Base-by-base conservation (phyloP, 1,139 yeast species). In the Hansenula anomala region DNA sequence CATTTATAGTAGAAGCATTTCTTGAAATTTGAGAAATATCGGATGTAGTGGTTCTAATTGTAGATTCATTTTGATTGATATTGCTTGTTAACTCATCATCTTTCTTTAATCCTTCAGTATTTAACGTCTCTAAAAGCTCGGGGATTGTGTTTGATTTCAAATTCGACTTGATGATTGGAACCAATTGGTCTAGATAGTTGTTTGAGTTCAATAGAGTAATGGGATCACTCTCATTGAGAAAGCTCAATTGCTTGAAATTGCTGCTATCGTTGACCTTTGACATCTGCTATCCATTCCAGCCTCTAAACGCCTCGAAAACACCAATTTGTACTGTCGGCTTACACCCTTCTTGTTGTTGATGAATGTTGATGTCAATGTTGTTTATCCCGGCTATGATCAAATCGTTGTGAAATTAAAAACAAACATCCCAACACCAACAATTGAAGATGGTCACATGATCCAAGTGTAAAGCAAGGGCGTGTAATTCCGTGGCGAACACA, bases 91-190 rank as follows among this genome's bases (percentile, higher is more conserved):
- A 67, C 49, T 82, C 88, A 23, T 69, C 71, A 43, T 84, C 89
- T 46, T 81, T 81, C 35, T 70, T 68, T 38, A 67, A 60, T 12
- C 80, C 82, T 33, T 81, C 73, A 16, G 65, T 72, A 40, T 78
- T 80, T 43, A 87, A 64, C 43, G 67, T 72, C 25, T 64, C 68
- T 33, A 83, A 67, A 43, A 87, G 65, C 17, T 73, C 79, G 8
- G 78, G 69, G 25, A 86, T 67, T 0, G 78, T 71, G 47, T 78
- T 70, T 18, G 69, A 63, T 37, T 66, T 66, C 38, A 87, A 62
- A n/a, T 90, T 83, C 17, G 78, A 75, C 51, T 77, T 78, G 44
- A 87, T 71, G n/a, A 85, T 73, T 1, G 95, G 95, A 3, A 89
- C 86, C 43, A 87, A 67, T 59, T 84, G 87, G 48, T 87, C 95